phyloP scores from a whole-genome alignment of 306 rosid genomes.

The Quercus alba region DNA sequence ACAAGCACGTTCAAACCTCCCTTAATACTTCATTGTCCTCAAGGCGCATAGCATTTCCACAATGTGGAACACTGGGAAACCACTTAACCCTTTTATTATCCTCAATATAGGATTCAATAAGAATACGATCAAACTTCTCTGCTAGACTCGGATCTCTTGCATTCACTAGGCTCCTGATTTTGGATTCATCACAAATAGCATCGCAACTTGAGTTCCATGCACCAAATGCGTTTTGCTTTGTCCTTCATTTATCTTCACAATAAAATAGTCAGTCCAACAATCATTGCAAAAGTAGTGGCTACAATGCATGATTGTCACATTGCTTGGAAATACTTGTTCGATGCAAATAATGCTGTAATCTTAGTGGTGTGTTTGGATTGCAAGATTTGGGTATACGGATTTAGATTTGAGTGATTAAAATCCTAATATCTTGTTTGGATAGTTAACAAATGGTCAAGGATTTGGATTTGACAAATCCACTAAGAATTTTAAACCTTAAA shows the following conservation, averaged over 20 bases:
- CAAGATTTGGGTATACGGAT: too few species aligned
- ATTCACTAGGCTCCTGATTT: constrained; percentile 29
- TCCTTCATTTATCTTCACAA: constrained; percentile 38
- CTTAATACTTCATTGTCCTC: constrained; percentile 13
- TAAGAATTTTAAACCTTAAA: too few species aligned
- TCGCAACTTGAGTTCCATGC: constrained; percentile 36
- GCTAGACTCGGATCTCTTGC: constrained; percentile 25
- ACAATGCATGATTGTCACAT: constrained; percentile 26
- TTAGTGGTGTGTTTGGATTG: too few species aligned
- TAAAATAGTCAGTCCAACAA: constrained; percentile 42
- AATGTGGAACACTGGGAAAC: constrained; percentile 45
- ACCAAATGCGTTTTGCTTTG: constrained; percentile 36
- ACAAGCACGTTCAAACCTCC: constrained; percentile 41
- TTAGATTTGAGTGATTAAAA: too few species aligned
- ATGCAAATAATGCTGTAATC: constrained; percentile 21
- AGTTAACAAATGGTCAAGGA: too few species aligned
- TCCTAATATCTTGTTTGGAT: too few species aligned
- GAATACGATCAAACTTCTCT: constrained; percentile 39
- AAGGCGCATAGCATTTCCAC: constrained; percentile 34
- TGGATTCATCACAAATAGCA: constrained; percentile 35
- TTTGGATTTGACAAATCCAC: too few species aligned
- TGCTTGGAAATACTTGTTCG: constrained; percentile 11
- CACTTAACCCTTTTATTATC: constrained; percentile 37
- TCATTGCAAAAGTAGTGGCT: constrained; percentile 30
- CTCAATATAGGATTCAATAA: constrained; percentile 38